Conservation (phyloP, 805 yeast species). For the Kazachstania viticola region DNA sequence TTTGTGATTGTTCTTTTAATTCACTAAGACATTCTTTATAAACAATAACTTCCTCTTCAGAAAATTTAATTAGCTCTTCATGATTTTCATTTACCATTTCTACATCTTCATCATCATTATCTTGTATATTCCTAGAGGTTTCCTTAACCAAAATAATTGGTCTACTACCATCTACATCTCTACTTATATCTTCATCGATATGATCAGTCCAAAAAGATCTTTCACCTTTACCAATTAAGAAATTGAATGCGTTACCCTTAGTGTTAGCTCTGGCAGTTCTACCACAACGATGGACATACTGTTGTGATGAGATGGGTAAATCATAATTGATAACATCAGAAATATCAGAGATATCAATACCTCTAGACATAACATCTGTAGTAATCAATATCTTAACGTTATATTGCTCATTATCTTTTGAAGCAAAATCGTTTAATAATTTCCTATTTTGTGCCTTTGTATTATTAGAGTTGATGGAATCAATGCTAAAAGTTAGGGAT, state of each 20-base stretch:
- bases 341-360: conserved; percentile 68
- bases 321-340: conserved; percentile 81
- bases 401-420: conserved; percentile 32
- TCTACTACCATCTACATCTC: conserved; percentile 29
- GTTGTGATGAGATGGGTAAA: conserved; percentile 76
- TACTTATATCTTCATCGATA: conserved; percentile 40
- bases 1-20: conserved; percentile 36
- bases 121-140: conserved; percentile 1
- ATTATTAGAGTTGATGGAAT: conserved; percentile 50
- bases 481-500: conserved; percentile 14
- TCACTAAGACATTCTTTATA: conserved; percentile 36
- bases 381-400: conserved; percentile 39
- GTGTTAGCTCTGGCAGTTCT: conserved; percentile 93
- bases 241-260: conserved; percentile 60
- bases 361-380: conserved; percentile 93
- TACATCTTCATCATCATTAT: conserved; percentile 6
- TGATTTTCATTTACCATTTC: conserved; percentile 1
- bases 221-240: conserved; percentile 74
- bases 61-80: neutral
- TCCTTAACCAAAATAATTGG: conserved; percentile 16
- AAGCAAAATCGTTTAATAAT: conserved; percentile 47
- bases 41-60: conserved; percentile 27
- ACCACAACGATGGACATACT: conserved; percentile 92
- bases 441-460: conserved; percentile 41
- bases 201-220: conserved; percentile 46